Percentiles rank a stretch among this genome's conserved stretches.
Evolutionary conservation across 2,329 filamentous ascomycete species (phyloP).

Genomic region (Neonectria ditissima): DNA sequence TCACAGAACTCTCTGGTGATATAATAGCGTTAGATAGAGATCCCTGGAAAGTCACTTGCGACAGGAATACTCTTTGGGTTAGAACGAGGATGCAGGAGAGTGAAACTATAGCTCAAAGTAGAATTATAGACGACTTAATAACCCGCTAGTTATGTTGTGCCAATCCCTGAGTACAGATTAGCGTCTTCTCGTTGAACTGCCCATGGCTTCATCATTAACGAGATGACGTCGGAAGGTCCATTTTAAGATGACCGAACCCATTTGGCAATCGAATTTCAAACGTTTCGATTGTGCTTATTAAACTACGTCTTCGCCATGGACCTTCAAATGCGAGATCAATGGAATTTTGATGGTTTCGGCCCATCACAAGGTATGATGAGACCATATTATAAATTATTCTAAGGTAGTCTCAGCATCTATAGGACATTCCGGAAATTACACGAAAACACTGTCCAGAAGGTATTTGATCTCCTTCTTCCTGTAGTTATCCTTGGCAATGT

Average conservation of each 20-base stretch:
- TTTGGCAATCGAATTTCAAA: constrained; percentile 3
- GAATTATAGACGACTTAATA: constrained; percentile 4
- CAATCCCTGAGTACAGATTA: not conserved
- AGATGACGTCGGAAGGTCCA: not conserved
- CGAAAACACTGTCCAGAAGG: constrained; percentile 43
- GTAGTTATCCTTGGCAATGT: constrained; percentile 59
- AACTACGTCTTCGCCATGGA: too few species aligned
- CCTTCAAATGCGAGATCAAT: too few species aligned
- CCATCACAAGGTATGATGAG: too few species aligned
- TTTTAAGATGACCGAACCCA: constrained; percentile 2
- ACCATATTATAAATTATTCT: too few species aligned
- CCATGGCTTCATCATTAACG: not conserved
- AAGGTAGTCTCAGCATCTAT: not conserved
- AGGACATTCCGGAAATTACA: not conserved
- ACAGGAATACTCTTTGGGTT: constrained; percentile 13
- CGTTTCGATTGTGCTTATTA: too few species aligned
- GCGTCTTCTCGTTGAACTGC: not conserved
- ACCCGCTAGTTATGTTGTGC: constrained; percentile 1
- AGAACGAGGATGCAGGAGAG: too few species aligned
- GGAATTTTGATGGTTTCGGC: too few species aligned
- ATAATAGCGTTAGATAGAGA: constrained; percentile 14
- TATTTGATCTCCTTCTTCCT: constrained; percentile 56
- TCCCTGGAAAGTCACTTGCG: constrained; percentile 9
- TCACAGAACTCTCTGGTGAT: constrained; percentile 14
- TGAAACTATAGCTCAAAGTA: not conserved